Base-by-base conservation (phyloP, 2,329 filamentous ascomycete genomes). In the Verticillium alfalfae region DNA sequence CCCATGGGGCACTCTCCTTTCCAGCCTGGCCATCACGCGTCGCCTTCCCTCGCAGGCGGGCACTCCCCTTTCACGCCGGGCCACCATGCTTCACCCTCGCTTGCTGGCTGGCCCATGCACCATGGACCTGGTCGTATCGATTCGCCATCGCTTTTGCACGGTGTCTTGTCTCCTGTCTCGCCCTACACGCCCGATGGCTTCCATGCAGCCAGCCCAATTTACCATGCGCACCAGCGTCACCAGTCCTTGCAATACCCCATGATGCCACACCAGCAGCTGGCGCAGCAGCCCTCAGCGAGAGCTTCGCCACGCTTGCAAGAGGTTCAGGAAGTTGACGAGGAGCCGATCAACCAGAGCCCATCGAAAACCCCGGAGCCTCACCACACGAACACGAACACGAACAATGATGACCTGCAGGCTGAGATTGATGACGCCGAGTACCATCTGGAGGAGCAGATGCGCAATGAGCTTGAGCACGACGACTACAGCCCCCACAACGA, bases 401-500 rank as follows among this genome's bases (percentile, higher is more conserved):
- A 81, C 59, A 74, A 77, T 56, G 90, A 93, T 67, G 93, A 93
- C 67, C 81, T 96, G 31, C 92, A 97, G 72, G 89, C 88, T 64
- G 92, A 95, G 67, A 89, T 96, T 61, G 89, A 95, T 58, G 90
- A 93, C 70, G 89, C 91, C 5, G 91, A 96, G 69, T 94, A 95
- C 70, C 91, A 94, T 68, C 75, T 95, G 64, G 91, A 93, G 71
- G 87, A 93, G 71, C 88, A 91, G 64, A 87, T 93, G 64, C 87
- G 91, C 59, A 88, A 89, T 60, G 89, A 94, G 69, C 80, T 94
- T 57, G 89, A 93, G 63, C 89, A 93, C 67, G 88, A 90, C 61
- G 90, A 92, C 66, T 89, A 91, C 70, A 91, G 87, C 68, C 88
- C 88, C 2, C 86, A 88, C 58, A 78, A 82, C 49, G 76, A 79